phyloP scores from a whole-genome alignment of 768 basidiomycete species.

The Suillus decipiens region DNA sequence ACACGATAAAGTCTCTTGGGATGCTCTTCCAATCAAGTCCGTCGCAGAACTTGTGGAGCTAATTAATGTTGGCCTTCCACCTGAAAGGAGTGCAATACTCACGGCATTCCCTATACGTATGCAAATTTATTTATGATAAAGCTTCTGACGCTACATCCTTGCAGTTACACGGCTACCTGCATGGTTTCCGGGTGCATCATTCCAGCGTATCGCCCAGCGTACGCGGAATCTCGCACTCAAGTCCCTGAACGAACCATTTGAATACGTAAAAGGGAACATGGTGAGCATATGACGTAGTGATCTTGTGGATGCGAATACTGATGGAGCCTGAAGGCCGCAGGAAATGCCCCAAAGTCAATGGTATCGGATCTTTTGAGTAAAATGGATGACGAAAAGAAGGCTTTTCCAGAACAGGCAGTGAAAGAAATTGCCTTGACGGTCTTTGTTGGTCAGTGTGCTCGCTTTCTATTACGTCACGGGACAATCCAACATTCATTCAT shows the following conservation, averaged over 20 bases:
- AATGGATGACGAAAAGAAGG: conserved; percentile 18
- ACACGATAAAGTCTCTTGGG: conserved; percentile 27
- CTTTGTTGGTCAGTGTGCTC: conserved; percentile 28
- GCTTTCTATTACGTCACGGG: not conserved
- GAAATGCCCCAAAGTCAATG: conserved; percentile 29
- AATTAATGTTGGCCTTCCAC: conserved; percentile 25
- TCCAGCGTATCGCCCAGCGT: conserved; percentile 20
- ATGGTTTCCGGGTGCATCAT: conserved; percentile 32
- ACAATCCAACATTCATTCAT: not conserved
- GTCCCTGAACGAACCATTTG: conserved; percentile 29
- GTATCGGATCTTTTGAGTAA: conserved; percentile 29
- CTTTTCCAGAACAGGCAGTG: conserved; percentile 23
- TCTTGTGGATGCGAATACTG: not conserved
- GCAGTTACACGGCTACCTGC: conserved; percentile 30
- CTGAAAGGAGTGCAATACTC: conserved; percentile 29
- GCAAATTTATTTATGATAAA: conserved; percentile 10
- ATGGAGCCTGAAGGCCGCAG: conserved; percentile 19
- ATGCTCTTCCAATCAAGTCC: conserved; percentile 29
- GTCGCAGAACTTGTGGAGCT: conserved; percentile 21
- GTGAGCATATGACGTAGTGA: conserved; percentile 15
- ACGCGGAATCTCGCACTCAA: conserved; percentile 28
- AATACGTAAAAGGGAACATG: conserved; percentile 29
- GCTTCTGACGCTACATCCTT: conserved; percentile 5
- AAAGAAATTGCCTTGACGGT: conserved; percentile 32
- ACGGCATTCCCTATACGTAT: conserved; percentile 32